These are phyloP conservation scores for Ceratobasidium sp. DNA, from an alignment of 1,284 basidiomycete genomes.

Conservation along the genomic window DNA sequence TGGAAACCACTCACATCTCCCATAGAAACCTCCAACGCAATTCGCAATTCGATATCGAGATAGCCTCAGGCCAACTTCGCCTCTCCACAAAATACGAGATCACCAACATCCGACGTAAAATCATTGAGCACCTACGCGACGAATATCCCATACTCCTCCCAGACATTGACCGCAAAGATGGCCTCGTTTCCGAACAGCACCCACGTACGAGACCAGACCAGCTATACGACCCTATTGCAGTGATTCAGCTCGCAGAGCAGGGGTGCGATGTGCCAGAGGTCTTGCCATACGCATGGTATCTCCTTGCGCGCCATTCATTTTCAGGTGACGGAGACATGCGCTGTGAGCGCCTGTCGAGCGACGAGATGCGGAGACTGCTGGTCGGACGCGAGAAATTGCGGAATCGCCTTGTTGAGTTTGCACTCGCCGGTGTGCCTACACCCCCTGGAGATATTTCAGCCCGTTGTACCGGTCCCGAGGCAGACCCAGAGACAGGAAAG, in stretches of 20 bases:
- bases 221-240: constrained; percentile 26
- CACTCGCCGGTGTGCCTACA: not conserved
- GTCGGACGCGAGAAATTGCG: constrained; percentile 12
- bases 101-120: constrained; percentile 34
- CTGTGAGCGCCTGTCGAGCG: constrained; percentile 25
- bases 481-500: constrained; percentile 3
- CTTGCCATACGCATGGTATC: constrained; percentile 33
- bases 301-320: constrained; percentile 29
- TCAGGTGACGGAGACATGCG: constrained; percentile 7
- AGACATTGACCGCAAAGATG: constrained; percentile 28
- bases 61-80: constrained; percentile 26
- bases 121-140: constrained; percentile 17
- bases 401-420: constrained; percentile 15
- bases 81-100: constrained; percentile 40
- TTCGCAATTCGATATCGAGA: constrained; percentile 23
- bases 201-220: constrained; percentile 1
- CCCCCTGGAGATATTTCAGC: constrained; percentile 16
- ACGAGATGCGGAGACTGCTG: constrained; percentile 21
- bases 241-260: constrained; percentile 33
- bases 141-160: constrained; percentile 24
- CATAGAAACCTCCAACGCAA: constrained; percentile 13
- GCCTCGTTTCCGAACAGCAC: not conserved
- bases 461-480: constrained; percentile 8
- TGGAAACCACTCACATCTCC: not conserved
- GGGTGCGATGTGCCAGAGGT: constrained; percentile 34